Base-by-base conservation (phyloP, 805 yeast genomes). In the Kluyveromyces nonfermentans region DNA sequence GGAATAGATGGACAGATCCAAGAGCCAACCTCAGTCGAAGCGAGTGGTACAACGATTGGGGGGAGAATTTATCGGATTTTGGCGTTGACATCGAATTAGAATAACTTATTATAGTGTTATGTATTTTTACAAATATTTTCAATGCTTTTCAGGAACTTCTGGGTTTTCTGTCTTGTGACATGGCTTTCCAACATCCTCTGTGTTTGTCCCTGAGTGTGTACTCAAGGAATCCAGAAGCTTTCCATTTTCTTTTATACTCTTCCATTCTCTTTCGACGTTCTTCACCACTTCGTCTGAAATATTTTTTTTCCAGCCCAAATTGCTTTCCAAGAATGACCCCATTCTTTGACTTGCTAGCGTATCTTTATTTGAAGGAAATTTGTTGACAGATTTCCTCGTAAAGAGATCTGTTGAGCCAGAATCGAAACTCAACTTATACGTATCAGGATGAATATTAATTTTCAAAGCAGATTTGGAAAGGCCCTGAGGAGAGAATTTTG, bases 21-120 rank as follows among this genome's bases (percentile, higher is more conserved):
- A 48, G 74, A 39, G 47, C 64, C 25, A 61, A 54, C 46, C 42
- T 64, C 55, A 52, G 56, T 9, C 59, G 80, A 31, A 67, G 63
- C 12, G 69, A 75, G 35, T 89, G 95, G 95, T 64, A 62, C 44
- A 87, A 85, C 57, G 79, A 73, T 15, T 72, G 82, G 59, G 98
- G 98, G n/a, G 97, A 90, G 55, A 73, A 74, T 10, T 65, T 90
- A 37, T 74, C 73, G 33, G 96, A 87, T 62, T 89, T 78, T 60
- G 97, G 97, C 0, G 97, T 90, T 2, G 97, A 89, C 56, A 46
- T 75, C 7, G 82, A 77, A 1, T 78, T 79, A 2, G 88, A 80
- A 53, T 69, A 63, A 40, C 78, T 46, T 72, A 76, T 21, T 38
- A 30, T 33, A 7, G 6, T 33, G n/a, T 18, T 33, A 33, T 16